A percentile compares a stretch with the other conserved stretches of the same genome.
phyloP scores from a whole-genome alignment of 805 yeast genomes.

The Candida anglica region DNA sequence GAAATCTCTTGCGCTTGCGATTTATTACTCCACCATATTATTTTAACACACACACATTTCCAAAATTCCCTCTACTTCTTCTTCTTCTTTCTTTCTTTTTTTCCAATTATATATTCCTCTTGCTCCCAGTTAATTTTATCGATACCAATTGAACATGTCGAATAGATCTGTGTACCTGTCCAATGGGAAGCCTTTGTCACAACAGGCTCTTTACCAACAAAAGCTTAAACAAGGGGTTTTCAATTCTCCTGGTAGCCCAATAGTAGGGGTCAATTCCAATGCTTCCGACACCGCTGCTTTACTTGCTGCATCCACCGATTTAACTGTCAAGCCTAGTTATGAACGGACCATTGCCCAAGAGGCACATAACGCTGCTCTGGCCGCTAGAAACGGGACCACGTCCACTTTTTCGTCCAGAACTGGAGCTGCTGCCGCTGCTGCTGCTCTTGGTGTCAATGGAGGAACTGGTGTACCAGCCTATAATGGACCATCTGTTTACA shows the following conservation, averaged over 20 bases:
- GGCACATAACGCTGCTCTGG: constrained; percentile 63
- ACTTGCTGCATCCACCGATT: constrained; percentile 64
- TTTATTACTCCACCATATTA: too few relatives aligned
- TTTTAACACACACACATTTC: too few relatives aligned
- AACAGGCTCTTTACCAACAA: constrained; percentile 73
- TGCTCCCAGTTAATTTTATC: neutral
- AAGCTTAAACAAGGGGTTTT: constrained; percentile 66
- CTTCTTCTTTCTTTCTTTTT: neutral
- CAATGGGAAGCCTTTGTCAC: constrained; percentile 66
- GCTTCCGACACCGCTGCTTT: constrained; percentile 78
- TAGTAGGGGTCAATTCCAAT: constrained; percentile 61
- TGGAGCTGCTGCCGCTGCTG: constrained; percentile 48
- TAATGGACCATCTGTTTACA: constrained; percentile 26
- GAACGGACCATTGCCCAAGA: constrained; percentile 56
- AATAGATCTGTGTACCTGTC: constrained; percentile 53
- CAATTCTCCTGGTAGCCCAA: constrained; percentile 43
- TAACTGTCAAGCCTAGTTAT: constrained; percentile 57
- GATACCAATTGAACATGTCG: constrained; percentile 26
- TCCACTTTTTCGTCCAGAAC: constrained; percentile 46
- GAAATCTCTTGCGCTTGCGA: too few relatives aligned
- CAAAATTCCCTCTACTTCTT: neutral
- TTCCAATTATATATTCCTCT: neutral
- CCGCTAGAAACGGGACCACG: constrained; percentile 41
- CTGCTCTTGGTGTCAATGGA: constrained; percentile 24
- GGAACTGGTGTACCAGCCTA: constrained; percentile 30